These are phyloP conservation scores for Martiniozyma asiatica DNA, from an alignment of 1,139 yeast genomes.

Conservation along the genomic window DNA sequence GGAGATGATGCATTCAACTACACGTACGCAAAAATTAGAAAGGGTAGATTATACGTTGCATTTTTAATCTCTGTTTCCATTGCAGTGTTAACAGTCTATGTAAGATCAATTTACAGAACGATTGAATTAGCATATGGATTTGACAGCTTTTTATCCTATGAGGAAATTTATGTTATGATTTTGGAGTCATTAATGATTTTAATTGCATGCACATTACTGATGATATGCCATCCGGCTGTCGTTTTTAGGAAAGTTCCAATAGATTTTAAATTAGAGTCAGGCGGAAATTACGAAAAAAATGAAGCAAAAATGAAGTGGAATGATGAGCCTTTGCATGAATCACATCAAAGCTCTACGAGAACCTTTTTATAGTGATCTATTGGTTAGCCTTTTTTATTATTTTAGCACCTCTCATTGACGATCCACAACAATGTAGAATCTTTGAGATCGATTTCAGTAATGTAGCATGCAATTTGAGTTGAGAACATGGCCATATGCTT, in stretches of 20 bases:
- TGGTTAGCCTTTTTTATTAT: too few species aligned
- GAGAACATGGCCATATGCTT: too few species aligned
- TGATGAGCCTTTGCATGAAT: too few species aligned
- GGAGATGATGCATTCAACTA: conserved; percentile 20
- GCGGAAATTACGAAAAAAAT: too few species aligned
- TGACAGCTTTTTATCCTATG: conserved; percentile 50
- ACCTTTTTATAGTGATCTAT: too few species aligned
- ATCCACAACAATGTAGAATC: too few species aligned
- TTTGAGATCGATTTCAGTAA: too few species aligned
- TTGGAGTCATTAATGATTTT: conserved; percentile 64
- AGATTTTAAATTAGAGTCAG: conserved; percentile 8
- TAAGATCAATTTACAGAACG: conserved; percentile 68
- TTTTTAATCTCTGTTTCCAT: conserved; percentile 40
- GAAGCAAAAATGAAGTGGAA: too few species aligned
- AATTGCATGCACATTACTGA: conserved; percentile 30
- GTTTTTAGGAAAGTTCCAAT: conserved; percentile 29
- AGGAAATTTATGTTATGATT: conserved; percentile 60
- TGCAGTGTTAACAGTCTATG: conserved; percentile 46
- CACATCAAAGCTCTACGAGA: too few species aligned
- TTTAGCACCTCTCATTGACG: too few species aligned
- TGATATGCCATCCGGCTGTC: conserved; percentile 53
- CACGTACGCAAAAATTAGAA: conserved; percentile 10
- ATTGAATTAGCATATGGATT: conserved; percentile 72
- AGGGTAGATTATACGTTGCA: conserved; percentile 28
- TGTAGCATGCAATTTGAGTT: too few species aligned